A percentile compares a stretch with the other conserved stretches of the same genome.
These are phyloP conservation scores for Aureobasidium lini DNA, from an alignment of 2,329 filamentous ascomycete species.

Conservation along the genomic window DNA sequence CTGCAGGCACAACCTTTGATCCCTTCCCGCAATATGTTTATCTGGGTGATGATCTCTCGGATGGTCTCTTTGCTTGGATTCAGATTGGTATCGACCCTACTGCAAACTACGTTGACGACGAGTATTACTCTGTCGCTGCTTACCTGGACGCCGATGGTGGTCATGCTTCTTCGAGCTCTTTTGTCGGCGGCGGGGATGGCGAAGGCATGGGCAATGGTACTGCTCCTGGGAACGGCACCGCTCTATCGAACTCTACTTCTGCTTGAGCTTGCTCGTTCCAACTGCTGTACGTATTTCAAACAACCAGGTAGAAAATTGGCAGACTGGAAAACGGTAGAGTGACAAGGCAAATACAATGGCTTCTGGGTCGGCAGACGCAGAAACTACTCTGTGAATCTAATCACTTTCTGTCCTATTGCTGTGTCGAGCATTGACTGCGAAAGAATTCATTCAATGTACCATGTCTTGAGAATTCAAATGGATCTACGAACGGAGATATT, in stretches of 20 bases:
- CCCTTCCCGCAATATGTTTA: conserved; percentile 52
- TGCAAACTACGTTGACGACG: conserved; percentile 6
- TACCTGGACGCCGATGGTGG: conserved; percentile 22
- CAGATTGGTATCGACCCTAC: conserved; percentile 23
- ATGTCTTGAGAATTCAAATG: no score
- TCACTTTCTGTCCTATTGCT: no score
- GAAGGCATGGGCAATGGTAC: not conserved
- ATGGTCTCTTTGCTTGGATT: conserved; percentile 50
- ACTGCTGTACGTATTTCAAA: no score
- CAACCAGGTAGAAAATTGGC: no score
- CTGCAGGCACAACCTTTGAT: conserved; percentile 43
- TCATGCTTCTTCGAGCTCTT: conserved; percentile 17
- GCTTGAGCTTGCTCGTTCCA: not conserved
- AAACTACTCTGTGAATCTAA: no score
- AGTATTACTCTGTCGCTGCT: not conserved
- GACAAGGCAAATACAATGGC: no score
- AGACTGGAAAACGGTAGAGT: no score
- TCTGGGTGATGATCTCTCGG: conserved; percentile 45
- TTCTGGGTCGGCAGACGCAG: no score
- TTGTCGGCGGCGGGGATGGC: not conserved
- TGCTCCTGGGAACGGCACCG: not conserved
- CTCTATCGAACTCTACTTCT: not conserved
- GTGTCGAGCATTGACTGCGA: no score
- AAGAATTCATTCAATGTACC: no score
- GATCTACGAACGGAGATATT: no score